These are phyloP conservation scores for Rhizopus delemar DNA, from an alignment of 371 early-diverging fungal genomes.

Conservation along the genomic window DNA sequence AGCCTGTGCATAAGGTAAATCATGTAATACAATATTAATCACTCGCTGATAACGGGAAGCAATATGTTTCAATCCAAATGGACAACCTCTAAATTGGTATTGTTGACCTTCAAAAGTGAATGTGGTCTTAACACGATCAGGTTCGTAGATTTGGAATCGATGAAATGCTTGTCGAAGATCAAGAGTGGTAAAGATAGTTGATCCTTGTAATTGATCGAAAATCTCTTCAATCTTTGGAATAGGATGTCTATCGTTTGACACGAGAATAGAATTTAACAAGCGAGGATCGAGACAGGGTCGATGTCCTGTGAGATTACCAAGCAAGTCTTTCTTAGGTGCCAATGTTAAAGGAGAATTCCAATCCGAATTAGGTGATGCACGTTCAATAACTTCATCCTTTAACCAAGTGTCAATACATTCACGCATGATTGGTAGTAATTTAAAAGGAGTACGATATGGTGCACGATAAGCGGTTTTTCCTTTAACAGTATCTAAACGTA, in stretches of 20 bases:
- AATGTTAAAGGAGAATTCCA: slow-evolving; percentile 1
- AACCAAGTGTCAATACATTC: no score
- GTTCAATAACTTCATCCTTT: no score
- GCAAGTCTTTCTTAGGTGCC: not conserved
- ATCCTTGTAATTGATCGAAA: not conserved
- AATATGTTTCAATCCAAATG: slow-evolving; percentile 12
- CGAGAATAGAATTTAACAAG: not conserved
- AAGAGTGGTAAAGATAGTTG: not conserved
- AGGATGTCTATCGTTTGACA: not conserved
- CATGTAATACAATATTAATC: not conserved
- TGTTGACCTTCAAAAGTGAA: slow-evolving; percentile 1
- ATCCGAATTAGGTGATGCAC: no score
- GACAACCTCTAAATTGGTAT: slow-evolving; percentile 1
- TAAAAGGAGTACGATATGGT: no score
- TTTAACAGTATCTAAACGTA: no score
- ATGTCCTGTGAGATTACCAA: not conserved
- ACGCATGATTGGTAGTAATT: no score
- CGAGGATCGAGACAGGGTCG: not conserved
- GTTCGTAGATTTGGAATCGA: not conserved
- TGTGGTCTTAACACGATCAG: not conserved
- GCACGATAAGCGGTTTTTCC: no score
- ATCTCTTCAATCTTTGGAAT: not conserved
- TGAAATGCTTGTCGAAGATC: not conserved
- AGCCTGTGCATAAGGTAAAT: slow-evolving; percentile 1
- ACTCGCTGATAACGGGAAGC: slow-evolving; percentile 3